Conservation (phyloP, 495 filamentous ascomycete genomes). For the Penicillium paradoxum region DNA sequence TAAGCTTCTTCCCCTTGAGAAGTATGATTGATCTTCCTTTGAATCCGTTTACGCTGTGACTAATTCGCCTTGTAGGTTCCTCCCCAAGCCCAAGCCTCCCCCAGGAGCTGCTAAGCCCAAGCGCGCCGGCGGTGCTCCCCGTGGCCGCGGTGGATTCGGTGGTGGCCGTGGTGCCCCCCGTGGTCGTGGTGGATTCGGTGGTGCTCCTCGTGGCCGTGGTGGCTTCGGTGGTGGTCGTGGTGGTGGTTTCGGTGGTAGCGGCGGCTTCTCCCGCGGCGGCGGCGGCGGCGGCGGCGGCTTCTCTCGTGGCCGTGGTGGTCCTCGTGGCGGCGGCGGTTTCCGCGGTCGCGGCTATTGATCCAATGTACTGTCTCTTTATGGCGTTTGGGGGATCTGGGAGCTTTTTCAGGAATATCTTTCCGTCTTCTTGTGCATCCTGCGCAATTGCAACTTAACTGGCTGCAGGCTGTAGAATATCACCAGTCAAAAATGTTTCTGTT, state of each 20-base stretch:
- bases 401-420: slow-evolving; percentile 41
- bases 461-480: slow-evolving; percentile 37
- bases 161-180: slow-evolving; percentile 24
- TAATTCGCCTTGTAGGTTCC: slow-evolving; percentile 54
- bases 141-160: slow-evolving; percentile 44
- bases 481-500: slow-evolving; percentile 27
- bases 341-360: slow-evolving; percentile 34
- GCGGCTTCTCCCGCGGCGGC: slow-evolving; percentile 30
- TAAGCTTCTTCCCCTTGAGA: slow-evolving; percentile 90
- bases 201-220: slow-evolving; percentile 31
- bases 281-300: slow-evolving; percentile 41
- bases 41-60: background rate
- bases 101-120: slow-evolving; percentile 59
- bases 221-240: slow-evolving; percentile 46
- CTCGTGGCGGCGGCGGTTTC: slow-evolving; percentile 32
- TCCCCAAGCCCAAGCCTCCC: slow-evolving; percentile 87
- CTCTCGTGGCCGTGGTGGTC: slow-evolving; percentile 36
- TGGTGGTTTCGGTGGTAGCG: slow-evolving; percentile 43
- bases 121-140: slow-evolving; percentile 45
- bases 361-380: slow-evolving; percentile 43
- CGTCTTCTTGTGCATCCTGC: slow-evolving; percentile 41
- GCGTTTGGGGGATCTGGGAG: slow-evolving; percentile 50
- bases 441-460: slow-evolving; percentile 31
- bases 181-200: slow-evolving; percentile 20
- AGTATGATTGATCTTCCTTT: slow-evolving; percentile 35